These are phyloP conservation scores for Naganishia cerealis DNA, from an alignment of 1,284 basidiomycete species.

Conservation along the genomic window DNA sequence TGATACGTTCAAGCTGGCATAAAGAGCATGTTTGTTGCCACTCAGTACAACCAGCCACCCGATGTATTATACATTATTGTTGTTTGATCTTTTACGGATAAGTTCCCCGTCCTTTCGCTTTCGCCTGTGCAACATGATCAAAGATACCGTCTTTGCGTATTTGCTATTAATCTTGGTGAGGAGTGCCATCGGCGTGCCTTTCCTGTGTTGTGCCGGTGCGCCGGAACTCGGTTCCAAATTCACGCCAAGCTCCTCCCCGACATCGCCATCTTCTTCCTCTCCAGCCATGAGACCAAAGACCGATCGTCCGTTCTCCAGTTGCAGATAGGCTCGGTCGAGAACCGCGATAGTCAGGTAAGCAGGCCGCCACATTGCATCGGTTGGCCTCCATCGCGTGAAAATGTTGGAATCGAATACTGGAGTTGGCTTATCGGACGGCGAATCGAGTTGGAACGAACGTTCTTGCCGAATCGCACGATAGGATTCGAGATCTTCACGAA, in stretches of 20 bases:
- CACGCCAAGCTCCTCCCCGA: conserved; percentile 35
- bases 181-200: conserved; percentile 40
- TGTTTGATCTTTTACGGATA: conserved; percentile 1
- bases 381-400: conserved; percentile 45
- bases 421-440: conserved; percentile 17
- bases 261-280: conserved; percentile 38
- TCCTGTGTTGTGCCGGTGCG: background rate
- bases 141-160: conserved; percentile 43
- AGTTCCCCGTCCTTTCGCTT: conserved; percentile 35
- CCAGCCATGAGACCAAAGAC: conserved; percentile 35
- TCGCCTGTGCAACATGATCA: conserved; percentile 46
- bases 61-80: background rate
- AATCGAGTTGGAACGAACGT: conserved; percentile 1
- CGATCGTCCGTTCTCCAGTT: conserved; percentile 40
- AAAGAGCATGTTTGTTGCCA: background rate
- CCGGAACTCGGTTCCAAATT: background rate
- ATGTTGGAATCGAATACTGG: conserved; percentile 35
- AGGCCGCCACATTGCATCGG: conserved; percentile 48
- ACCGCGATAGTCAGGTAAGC: conserved; percentile 40
- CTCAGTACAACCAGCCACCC: background rate
- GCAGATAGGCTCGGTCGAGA: conserved; percentile 43
- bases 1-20: background rate
- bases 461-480: conserved; percentile 14
- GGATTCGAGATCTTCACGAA: conserved; percentile 3
- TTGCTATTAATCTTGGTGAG: conserved; percentile 44